A percentile compares a stretch with the other conserved stretches of the same genome.
Evolutionary conservation across 768 basidiomycete species (phyloP).

Genomic region (Pulveroboletus ravenelii): DNA sequence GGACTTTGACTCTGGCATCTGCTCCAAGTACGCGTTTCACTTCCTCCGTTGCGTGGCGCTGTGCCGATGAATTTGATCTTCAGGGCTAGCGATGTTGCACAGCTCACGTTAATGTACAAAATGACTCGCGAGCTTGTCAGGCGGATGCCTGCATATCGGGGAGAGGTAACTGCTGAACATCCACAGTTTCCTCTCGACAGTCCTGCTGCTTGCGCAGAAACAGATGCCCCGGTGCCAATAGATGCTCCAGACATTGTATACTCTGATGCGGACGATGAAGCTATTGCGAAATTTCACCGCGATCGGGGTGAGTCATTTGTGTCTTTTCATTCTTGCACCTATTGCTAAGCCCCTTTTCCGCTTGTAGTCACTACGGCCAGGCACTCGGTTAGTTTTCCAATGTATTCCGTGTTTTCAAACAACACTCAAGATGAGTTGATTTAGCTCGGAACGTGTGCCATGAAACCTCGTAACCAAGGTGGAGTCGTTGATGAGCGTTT

Average conservation of each 20-base stretch:
- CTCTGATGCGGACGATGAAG: constrained; percentile 32
- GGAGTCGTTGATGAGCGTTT: constrained; percentile 61
- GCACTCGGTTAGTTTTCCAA: constrained; percentile 14
- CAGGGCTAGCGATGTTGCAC: constrained; percentile 36
- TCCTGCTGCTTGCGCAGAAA: constrained; percentile 21
- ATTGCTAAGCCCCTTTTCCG: background rate
- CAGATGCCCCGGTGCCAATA: constrained; percentile 17
- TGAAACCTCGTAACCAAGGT: constrained; percentile 54
- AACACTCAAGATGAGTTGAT: background rate
- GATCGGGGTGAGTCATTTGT: constrained; percentile 6
- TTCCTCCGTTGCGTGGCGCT: background rate
- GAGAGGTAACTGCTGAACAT: constrained; percentile 13
- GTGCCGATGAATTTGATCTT: background rate
- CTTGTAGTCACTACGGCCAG: constrained; percentile 3
- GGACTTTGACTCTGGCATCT: constrained; percentile 42
- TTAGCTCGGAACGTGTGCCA: constrained; percentile 63
- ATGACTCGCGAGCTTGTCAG: constrained; percentile 48
- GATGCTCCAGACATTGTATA: constrained; percentile 32
- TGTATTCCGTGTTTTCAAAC: too few relatives aligned
- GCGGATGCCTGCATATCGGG: constrained; percentile 39
- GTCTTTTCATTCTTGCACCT: too few relatives aligned
- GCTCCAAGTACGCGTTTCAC: constrained; percentile 33
- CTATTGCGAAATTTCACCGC: constrained; percentile 26
- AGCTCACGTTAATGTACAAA: constrained; percentile 53
- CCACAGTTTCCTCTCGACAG: constrained; percentile 31